phyloP scores from a whole-genome alignment of 1,284 basidiomycete species.

The Wallemia ichthyophaga region DNA sequence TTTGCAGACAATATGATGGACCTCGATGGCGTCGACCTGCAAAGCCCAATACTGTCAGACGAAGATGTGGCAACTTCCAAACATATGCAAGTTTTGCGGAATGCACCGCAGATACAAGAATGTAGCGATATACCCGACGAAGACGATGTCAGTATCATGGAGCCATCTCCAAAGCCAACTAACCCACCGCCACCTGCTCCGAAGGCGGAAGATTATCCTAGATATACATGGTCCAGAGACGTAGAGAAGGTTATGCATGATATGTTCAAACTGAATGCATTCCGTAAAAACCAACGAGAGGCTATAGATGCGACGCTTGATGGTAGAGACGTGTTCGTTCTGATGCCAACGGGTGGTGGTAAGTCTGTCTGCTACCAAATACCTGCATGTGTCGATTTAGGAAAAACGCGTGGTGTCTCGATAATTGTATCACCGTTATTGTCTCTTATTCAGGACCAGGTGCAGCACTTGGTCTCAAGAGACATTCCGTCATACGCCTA shows the following conservation, averaged over 20 bases:
- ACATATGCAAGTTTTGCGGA: no score
- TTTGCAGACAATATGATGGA: neutral
- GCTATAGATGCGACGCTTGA: slow-evolving; percentile 52
- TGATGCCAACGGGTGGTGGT: slow-evolving; percentile 92
- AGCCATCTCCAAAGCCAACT: neutral
- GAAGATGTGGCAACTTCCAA: neutral
- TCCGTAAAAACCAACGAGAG: slow-evolving; percentile 60
- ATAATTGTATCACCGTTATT: slow-evolving; percentile 72
- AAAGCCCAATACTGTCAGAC: neutral
- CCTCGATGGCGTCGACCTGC: neutral
- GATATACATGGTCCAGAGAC: slow-evolving; percentile 24
- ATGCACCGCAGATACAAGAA: neutral
- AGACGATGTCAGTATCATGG: neutral
- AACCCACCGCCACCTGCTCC: neutral
- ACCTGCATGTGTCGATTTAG: slow-evolving; percentile 18
- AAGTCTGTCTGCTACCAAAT: slow-evolving; percentile 48
- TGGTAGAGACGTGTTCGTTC: slow-evolving; percentile 64
- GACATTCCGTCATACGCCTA: slow-evolving; percentile 41
- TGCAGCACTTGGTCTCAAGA: slow-evolving; percentile 32
- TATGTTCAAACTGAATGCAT: slow-evolving; percentile 35
- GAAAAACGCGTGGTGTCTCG: slow-evolving; percentile 48
- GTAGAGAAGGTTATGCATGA: slow-evolving; percentile 29
- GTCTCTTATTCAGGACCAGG: slow-evolving; percentile 75
- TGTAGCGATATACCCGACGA: neutral
- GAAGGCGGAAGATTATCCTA: neutral